Conservation (phyloP, 2,329 filamentous ascomycete genomes). For the Paecilomyces variotii region DNA sequence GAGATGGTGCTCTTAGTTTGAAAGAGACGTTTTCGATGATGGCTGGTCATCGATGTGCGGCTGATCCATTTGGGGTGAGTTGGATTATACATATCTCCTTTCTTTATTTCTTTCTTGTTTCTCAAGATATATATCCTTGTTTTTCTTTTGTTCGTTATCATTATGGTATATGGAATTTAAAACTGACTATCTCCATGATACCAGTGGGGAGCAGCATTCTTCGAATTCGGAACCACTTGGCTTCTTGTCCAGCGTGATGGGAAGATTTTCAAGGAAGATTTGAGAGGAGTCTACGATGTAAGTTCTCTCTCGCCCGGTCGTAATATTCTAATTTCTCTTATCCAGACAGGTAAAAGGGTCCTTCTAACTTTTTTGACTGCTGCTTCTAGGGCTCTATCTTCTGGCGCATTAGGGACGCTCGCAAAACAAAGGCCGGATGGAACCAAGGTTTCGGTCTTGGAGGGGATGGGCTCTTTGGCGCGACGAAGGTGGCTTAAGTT, state of each 20-base stretch:
- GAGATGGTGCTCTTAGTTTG: slow-evolving; percentile 32
- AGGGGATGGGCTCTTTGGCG: neutral
- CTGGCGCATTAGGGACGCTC: neutral
- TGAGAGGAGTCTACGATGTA: slow-evolving; percentile 27
- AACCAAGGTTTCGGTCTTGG: neutral
- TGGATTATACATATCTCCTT: neutral
- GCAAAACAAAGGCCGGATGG: neutral
- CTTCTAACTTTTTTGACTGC: neutral
- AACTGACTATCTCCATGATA: neutral
- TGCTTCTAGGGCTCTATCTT: neutral
- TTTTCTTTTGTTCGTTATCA: neutral
- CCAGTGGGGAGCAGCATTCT: slow-evolving; percentile 33
- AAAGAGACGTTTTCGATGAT: slow-evolving; percentile 31
- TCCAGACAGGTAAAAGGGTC: too few species aligned
- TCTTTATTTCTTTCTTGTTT: neutral
- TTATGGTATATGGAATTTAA: neutral
- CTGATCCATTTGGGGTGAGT: slow-evolving; percentile 36
- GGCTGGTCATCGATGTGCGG: slow-evolving; percentile 33
- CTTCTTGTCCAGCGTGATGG: slow-evolving; percentile 22
- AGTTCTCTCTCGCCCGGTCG: neutral
- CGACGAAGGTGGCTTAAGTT: neutral
- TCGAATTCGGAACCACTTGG: slow-evolving; percentile 35
- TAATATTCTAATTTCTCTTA: too few species aligned
- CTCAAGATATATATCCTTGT: neutral
- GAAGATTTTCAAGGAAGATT: slow-evolving; percentile 20